Conservation (phyloP, 768 basidiomycete species). For the Pisolithus orientalis region DNA sequence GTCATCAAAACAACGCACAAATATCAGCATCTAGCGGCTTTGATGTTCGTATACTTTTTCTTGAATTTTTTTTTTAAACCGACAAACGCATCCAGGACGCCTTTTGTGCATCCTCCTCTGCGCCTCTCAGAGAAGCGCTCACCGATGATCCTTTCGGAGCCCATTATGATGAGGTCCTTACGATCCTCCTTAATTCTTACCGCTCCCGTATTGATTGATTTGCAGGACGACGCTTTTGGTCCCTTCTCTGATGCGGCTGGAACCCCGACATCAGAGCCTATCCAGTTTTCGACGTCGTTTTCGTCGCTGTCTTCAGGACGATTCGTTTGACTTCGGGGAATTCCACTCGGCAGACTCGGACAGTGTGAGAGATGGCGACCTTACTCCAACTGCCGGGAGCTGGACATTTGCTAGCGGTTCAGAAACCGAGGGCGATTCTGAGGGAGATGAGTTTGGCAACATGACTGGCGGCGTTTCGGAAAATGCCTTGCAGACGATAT, state of each 20-base stretch:
- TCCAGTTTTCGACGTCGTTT: conserved; percentile 42
- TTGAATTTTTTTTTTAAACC: background rate
- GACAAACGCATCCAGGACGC: conserved; percentile 35
- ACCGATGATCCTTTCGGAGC: conserved; percentile 45
- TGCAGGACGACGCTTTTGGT: conserved; percentile 62
- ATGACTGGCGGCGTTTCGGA: conserved; percentile 4
- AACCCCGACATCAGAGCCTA: conserved; percentile 43
- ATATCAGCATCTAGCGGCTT: conserved; percentile 41
- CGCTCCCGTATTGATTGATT: background rate
- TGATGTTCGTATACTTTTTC: conserved; percentile 40
- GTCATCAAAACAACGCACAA: conserved; percentile 41
- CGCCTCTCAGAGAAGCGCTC: conserved; percentile 29
- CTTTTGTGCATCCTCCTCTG: conserved; percentile 37
- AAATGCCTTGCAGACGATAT: conserved; percentile 23
- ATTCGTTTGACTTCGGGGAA: conserved; percentile 74
- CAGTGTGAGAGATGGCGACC: conserved; percentile 32
- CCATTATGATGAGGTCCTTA: conserved; percentile 44
- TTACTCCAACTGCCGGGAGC: conserved; percentile 62
- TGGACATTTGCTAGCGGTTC: conserved; percentile 58
- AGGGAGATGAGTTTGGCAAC: conserved; percentile 27
- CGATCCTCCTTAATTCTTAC: background rate
- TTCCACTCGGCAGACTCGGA: conserved; percentile 49
- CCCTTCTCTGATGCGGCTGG: conserved; percentile 70
- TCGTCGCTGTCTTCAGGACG: conserved; percentile 60
- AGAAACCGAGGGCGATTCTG: conserved; percentile 24